Conservation (phyloP, 495 filamentous ascomycete species). For the Neurospora sp. region DNA sequence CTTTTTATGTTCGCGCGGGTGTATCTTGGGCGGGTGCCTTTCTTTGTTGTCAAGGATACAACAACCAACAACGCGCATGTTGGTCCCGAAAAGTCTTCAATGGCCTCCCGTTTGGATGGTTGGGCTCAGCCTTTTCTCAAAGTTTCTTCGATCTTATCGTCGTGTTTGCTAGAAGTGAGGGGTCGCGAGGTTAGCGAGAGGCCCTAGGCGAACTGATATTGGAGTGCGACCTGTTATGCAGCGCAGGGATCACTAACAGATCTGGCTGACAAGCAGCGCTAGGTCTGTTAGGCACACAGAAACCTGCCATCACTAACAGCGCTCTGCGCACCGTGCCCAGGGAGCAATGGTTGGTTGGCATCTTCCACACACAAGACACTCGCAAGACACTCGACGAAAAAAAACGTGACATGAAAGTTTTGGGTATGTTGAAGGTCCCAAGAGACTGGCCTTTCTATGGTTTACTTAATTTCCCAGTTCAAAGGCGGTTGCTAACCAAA, state of each 20-base stretch:
- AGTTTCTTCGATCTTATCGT: neutral
- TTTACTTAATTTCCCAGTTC: neutral
- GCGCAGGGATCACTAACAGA: neutral
- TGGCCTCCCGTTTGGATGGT: neutral
- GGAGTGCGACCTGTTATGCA: too few relatives aligned
- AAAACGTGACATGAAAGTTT: neutral
- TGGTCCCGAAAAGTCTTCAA: neutral
- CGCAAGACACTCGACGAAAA: neutral
- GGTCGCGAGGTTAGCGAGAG: neutral
- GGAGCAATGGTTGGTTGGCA: neutral
- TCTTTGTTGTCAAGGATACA: neutral
- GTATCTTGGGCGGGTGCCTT: neutral
- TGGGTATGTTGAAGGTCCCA: neutral
- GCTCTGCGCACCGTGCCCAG: neutral
- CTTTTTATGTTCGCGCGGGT: neutral
- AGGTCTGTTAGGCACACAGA: neutral
- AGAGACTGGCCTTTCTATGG: neutral
- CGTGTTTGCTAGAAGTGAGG: neutral
- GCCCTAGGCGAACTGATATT: neutral
- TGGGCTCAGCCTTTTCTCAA: neutral
- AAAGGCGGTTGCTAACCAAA: rapidly evolving
- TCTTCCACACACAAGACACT: neutral
- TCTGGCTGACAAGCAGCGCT: neutral
- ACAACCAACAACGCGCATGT: neutral
- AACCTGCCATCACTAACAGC: neutral